phyloP scores from a whole-genome alignment of 2,329 filamentous ascomycete genomes.

The Clathrospora elynae region DNA sequence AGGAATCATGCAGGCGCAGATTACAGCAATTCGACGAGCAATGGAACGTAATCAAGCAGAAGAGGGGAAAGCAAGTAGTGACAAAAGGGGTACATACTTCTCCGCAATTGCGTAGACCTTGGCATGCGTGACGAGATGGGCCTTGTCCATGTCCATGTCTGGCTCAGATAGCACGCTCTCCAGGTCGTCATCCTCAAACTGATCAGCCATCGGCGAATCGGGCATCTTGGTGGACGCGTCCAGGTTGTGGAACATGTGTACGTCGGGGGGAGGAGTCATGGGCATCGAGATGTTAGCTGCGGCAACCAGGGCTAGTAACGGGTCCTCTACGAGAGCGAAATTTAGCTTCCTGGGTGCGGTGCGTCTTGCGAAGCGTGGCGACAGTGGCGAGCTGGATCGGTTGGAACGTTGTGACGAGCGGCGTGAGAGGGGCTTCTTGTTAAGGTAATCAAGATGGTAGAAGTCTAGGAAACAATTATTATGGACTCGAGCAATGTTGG shows the following conservation, averaged over 20 bases:
- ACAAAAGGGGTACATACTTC: slow-evolving; percentile 47
- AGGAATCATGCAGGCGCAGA: slow-evolving; percentile 16
- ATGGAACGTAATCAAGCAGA: slow-evolving; percentile 22
- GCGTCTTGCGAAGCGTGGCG: slow-evolving; percentile 22
- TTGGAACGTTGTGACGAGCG: slow-evolving; percentile 38
- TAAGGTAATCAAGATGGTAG: slow-evolving; percentile 50
- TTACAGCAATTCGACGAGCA: slow-evolving; percentile 13
- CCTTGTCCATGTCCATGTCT: slow-evolving; percentile 46
- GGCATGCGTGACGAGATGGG: slow-evolving; percentile 54
- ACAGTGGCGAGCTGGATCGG: slow-evolving; percentile 26
- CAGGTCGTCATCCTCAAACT: slow-evolving; percentile 40
- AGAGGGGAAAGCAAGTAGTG: slow-evolving; percentile 14
- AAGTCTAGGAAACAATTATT: slow-evolving; percentile 43
- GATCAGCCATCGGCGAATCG: slow-evolving; percentile 41
- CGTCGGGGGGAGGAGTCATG: slow-evolving; percentile 36
- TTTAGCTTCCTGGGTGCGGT: slow-evolving; percentile 36
- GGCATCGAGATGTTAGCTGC: slow-evolving; percentile 32
- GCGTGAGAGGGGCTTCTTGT: slow-evolving; percentile 39
- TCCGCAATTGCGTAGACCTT: slow-evolving; percentile 58
- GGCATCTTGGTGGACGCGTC: slow-evolving; percentile 37
- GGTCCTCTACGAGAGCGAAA: slow-evolving; percentile 45
- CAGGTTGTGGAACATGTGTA: slow-evolving; percentile 26
- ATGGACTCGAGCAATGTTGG: slow-evolving; percentile 5
- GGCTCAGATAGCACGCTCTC: slow-evolving; percentile 38
- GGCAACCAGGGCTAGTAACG: slow-evolving; percentile 43